Percentiles rank a stretch among this genome's conserved stretches.
Evolutionary conservation across 169 alveolate genomes (phyloP).

Genomic region (Plasmodium coatneyi): DNA sequence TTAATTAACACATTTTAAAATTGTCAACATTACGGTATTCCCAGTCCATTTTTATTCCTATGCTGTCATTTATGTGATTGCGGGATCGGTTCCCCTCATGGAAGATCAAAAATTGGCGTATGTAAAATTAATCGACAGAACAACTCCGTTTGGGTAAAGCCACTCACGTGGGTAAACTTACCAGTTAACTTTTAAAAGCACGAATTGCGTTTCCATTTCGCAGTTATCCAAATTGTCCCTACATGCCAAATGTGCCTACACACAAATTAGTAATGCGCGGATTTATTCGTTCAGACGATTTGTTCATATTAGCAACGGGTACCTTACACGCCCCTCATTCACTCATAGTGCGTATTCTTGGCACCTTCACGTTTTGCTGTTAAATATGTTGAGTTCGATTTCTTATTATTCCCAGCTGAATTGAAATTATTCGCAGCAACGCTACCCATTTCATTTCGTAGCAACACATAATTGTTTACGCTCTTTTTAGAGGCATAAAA

Average conservation of each 20-base stretch:
- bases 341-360: not conserved
- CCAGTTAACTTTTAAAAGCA: not conserved
- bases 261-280: not conserved
- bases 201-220: not conserved
- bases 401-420: conserved; percentile 14
- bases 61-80: not conserved
- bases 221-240: not conserved
- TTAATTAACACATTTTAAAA: not conserved
- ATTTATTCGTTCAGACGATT: not conserved
- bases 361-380: conserved; percentile 1
- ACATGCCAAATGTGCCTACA: not conserved
- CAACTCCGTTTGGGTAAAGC: not conserved
- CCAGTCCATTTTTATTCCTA: not conserved
- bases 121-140: not conserved
- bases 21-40: not conserved
- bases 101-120: not conserved
- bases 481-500: not conserved
- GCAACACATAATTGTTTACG: not conserved
- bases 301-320: not conserved
- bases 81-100: not conserved
- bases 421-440: not conserved
- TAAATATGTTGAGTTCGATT: not conserved
- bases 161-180: not conserved
- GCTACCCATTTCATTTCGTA: conserved; percentile 7
- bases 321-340: not conserved